Evolutionary conservation across 495 filamentous ascomycete genomes (phyloP).

Genomic region (Pseudoneurospora amorphoporcata): DNA sequence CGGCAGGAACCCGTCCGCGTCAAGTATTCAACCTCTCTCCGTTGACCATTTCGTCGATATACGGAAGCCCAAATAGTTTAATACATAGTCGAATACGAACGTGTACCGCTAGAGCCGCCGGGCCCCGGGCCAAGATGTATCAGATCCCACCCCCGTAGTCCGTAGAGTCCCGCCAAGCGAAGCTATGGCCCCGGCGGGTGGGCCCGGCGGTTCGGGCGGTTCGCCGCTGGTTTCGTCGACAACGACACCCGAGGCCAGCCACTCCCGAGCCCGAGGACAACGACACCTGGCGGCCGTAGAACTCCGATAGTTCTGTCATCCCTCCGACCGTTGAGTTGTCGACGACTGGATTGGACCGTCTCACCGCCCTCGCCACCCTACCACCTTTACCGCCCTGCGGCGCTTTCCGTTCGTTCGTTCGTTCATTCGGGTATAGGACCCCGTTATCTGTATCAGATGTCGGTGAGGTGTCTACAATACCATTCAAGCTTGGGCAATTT

Average conservation of each 20-base stretch:
- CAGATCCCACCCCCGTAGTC: background rate
- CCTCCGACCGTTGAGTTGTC: background rate
- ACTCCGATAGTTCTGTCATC: background rate
- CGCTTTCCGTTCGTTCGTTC: background rate
- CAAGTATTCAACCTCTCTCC: background rate
- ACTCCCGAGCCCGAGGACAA: background rate
- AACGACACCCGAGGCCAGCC: background rate
- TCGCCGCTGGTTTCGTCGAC: background rate
- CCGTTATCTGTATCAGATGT: no score
- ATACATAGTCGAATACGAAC: no score
- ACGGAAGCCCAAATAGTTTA: no score
- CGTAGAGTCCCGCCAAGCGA: background rate
- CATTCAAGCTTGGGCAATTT: background rate
- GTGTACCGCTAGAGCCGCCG: background rate
- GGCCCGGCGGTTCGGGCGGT: background rate
- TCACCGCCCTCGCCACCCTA: background rate
- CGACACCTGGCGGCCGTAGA: background rate
- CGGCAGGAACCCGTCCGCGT: background rate
- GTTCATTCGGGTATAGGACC: background rate
- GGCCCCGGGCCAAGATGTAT: background rate
- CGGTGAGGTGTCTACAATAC: no score
- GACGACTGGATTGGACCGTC: background rate
- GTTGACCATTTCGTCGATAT: no score
- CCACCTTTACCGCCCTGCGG: background rate
- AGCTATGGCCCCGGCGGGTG: background rate